Conservation (phyloP, 108 stramenopile species). For the Conticribra guillardii region DNA sequence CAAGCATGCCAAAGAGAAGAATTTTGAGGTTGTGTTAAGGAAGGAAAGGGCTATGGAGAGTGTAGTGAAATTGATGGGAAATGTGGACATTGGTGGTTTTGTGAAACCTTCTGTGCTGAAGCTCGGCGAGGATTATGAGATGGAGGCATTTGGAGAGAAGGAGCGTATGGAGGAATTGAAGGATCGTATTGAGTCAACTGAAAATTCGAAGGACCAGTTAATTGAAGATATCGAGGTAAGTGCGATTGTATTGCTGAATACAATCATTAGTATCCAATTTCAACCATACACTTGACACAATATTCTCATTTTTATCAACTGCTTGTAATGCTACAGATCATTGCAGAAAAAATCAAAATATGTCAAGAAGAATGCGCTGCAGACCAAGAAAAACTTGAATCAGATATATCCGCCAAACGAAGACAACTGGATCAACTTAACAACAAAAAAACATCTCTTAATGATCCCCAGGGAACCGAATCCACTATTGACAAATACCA, state of each 20-base stretch:
- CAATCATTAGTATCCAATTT: not conserved
- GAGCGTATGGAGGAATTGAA: constrained; percentile 58
- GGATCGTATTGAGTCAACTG: constrained; percentile 54
- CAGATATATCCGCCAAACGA: constrained; percentile 60
- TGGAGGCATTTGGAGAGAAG: constrained; percentile 30
- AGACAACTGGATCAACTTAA: constrained; percentile 70
- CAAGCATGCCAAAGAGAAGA: constrained; percentile 45
- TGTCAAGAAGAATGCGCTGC: constrained; percentile 54
- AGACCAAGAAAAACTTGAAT: constrained; percentile 61
- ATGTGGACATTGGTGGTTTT: constrained; percentile 51
- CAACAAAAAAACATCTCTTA: constrained; percentile 67
- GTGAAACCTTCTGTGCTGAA: constrained; percentile 49
- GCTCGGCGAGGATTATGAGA: constrained; percentile 39
- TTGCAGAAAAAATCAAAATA: constrained; percentile 54
- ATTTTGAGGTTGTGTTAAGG: constrained; percentile 52
- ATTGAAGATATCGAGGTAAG: constrained; percentile 49
- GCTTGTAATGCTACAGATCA: constrained; percentile 29
- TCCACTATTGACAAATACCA: constrained; percentile 64
- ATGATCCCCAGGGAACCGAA: constrained; percentile 78
- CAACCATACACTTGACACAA: not conserved
- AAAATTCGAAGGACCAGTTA: constrained; percentile 55
- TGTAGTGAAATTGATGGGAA: constrained; percentile 49
- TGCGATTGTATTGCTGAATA: not conserved
- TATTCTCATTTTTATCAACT: not conserved
- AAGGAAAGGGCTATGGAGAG: constrained; percentile 39